phyloP scores from a whole-genome alignment of 148 eudicot species.

The Dianthus caryophyllus region DNA sequence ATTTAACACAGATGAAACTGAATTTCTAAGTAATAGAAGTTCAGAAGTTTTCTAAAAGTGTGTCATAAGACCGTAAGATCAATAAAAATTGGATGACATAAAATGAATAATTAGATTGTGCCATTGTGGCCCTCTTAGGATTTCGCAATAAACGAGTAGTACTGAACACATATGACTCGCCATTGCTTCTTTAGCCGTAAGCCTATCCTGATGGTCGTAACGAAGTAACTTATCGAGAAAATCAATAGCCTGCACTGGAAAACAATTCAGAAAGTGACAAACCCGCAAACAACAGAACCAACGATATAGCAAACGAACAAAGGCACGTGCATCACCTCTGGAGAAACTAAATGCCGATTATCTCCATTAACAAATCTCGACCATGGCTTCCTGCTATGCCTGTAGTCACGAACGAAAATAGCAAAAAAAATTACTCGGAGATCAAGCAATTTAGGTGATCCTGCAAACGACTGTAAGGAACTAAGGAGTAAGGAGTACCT shows the following conservation, averaged over 20 bases:
- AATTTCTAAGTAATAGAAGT: no score
- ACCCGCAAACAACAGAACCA: not conserved
- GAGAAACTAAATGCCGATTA: constrained; percentile 91
- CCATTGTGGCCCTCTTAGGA: no score
- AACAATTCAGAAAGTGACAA: constrained; percentile 4
- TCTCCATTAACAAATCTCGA: constrained; percentile 83
- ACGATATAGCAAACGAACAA: not conserved
- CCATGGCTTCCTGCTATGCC: constrained; percentile 99
- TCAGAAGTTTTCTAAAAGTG: no score
- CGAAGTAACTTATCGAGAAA: constrained; percentile 95
- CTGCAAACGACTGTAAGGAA: not conserved
- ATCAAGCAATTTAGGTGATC: not conserved
- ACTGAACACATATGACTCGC: constrained; percentile 32
- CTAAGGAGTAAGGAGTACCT: constrained; percentile 48
- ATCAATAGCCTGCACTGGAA: constrained; percentile 68
- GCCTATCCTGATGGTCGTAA: constrained; percentile 96
- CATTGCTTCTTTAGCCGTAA: constrained; percentile 98
- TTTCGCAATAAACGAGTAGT: no score
- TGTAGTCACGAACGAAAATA: constrained; percentile 24
- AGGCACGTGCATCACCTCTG: constrained; percentile 52
- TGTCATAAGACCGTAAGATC: no score
- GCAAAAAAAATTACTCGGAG: not conserved
- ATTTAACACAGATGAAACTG: no score
- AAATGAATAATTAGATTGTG: no score
- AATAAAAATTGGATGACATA: no score